Evolutionary conservation across 176 grass and related monocot genomes (phyloP), one percentile per base, ranked within the genome.

Genomic region (Cenchrus purpureus): DNA sequence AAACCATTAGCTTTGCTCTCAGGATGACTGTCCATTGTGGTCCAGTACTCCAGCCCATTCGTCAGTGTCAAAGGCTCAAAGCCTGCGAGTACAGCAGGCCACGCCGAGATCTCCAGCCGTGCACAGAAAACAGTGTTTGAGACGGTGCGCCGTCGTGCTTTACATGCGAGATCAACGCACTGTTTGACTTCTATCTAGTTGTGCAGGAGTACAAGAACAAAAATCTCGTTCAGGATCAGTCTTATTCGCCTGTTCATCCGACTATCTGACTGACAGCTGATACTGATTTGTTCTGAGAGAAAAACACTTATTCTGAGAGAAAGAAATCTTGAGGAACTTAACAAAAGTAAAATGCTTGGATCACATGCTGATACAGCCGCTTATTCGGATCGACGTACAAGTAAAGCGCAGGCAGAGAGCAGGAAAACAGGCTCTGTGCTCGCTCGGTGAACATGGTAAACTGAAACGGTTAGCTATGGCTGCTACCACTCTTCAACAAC

Each of bases 351-450:
- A 25, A 34, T 25, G 50, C 16, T 68, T 12, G 59, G 16, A 17
- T 10, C n/a, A 44, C 54, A 55, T 40, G 43, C 37, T 64, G 25
- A 62, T 70, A 66, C 34, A 34, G 7, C 13, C 8, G 8, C 29
- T 71, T 83, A 87, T 87, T 45, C 42, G 74, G 74, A 73, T 67
- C 65, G 10, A 56, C 34, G 46, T 50, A 79, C 22, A 79, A 56
- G 15, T 8, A 6, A 6, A 52, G 73, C 10, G 15, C 75, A n/a
- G 74, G 17, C 25, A 80, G 75, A 50, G 46, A 49, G 25, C n/a
- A 86, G 43, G n/a, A 57, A 88, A 84, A 72, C 12, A 31, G 31
- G 7, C 29, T 53, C 16, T 42, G 43, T 40, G 37, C 63, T n/a
- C 46, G 37, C 58, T 0, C 7, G 54, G 4, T 55, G 20, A 55